phyloP scores from a whole-genome alignment of 2,329 filamentous ascomycete species.

The Geoglossum cookeanum region DNA sequence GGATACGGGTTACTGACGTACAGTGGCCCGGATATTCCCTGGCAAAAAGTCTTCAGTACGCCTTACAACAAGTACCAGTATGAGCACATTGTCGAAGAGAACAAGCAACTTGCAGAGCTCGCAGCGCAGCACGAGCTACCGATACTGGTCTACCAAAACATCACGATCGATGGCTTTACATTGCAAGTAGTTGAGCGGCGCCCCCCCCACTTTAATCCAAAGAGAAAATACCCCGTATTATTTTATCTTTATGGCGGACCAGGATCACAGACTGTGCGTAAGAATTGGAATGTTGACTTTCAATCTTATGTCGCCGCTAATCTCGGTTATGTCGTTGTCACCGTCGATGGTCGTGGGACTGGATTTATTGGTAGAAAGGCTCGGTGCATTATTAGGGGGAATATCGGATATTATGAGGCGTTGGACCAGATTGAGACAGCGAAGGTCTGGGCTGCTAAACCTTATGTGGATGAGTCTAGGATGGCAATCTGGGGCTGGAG shows the following conservation, averaged over 20 bases:
- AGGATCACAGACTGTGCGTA: constrained; percentile 73
- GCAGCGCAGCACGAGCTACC: constrained; percentile 66
- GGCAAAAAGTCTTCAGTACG: constrained; percentile 77
- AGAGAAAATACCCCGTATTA: constrained; percentile 77
- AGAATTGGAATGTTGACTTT: constrained; percentile 69
- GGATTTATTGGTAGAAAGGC: constrained; percentile 74
- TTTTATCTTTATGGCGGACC: constrained; percentile 93
- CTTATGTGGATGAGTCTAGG: constrained; percentile 63
- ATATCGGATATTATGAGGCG: constrained; percentile 71
- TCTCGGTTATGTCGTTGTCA: constrained; percentile 85
- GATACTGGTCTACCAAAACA: constrained; percentile 59
- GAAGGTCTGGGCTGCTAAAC: constrained; percentile 60
- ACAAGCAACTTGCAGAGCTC: constrained; percentile 46
- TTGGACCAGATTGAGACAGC: constrained; percentile 82
- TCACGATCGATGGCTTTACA: constrained; percentile 64
- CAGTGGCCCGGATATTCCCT: constrained; percentile 67
- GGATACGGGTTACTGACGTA: constrained; percentile 76
- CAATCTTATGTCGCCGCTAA: constrained; percentile 72
- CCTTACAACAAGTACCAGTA: constrained; percentile 46
- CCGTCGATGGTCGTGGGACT: constrained; percentile 82
- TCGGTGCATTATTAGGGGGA: constrained; percentile 62
- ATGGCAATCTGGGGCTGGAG: constrained; percentile 98
- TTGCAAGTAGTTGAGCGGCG: constrained; percentile 64
- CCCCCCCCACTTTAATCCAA: constrained; percentile 69
- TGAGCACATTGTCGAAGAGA: constrained; percentile 59